Evolutionary conservation across 1,284 basidiomycete genomes (phyloP).

Genomic region (Meira nashicola): DNA sequence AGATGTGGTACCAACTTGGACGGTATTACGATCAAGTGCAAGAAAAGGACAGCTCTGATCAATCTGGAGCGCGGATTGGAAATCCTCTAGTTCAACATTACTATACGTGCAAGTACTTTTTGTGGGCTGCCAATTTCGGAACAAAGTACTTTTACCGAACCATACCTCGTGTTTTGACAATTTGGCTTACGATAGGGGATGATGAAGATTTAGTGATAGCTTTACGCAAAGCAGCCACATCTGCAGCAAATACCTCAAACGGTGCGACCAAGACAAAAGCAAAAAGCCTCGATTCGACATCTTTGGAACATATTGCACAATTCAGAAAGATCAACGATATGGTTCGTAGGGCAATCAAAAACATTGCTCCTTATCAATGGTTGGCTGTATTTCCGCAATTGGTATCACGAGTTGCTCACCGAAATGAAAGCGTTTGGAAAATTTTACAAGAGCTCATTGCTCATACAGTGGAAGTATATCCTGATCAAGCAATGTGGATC

Average conservation of each 20-base stretch:
- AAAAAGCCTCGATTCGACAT: constrained; percentile 5
- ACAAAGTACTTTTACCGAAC: constrained; percentile 97
- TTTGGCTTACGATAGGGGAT: constrained; percentile 94
- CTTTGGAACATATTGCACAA: constrained; percentile 16
- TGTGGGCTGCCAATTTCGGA: constrained; percentile 71
- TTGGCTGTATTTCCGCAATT: constrained; percentile 95
- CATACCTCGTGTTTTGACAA: constrained; percentile 83
- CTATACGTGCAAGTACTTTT: constrained; percentile 67
- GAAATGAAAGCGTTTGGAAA: constrained; percentile 65
- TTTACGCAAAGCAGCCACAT: background rate
- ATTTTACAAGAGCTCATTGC: constrained; percentile 69
- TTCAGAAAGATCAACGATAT: constrained; percentile 53
- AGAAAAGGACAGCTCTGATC: constrained; percentile 11
- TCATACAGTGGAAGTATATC: constrained; percentile 72
- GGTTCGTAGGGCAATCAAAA: constrained; percentile 62
- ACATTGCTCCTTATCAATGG: constrained; percentile 74
- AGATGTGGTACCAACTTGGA: constrained; percentile 42
- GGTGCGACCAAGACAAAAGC: constrained; percentile 14
- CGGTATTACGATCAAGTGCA: constrained; percentile 35
- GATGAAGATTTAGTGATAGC: constrained; percentile 39
- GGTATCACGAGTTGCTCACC: constrained; percentile 85
- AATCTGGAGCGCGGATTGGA: constrained; percentile 56
- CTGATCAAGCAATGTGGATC: constrained; percentile 88
- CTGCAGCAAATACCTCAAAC: constrained; percentile 1
- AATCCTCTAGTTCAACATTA: constrained; percentile 37